phyloP scores from a whole-genome alignment of 805 yeast species.

The Huiozyma sinensis region DNA sequence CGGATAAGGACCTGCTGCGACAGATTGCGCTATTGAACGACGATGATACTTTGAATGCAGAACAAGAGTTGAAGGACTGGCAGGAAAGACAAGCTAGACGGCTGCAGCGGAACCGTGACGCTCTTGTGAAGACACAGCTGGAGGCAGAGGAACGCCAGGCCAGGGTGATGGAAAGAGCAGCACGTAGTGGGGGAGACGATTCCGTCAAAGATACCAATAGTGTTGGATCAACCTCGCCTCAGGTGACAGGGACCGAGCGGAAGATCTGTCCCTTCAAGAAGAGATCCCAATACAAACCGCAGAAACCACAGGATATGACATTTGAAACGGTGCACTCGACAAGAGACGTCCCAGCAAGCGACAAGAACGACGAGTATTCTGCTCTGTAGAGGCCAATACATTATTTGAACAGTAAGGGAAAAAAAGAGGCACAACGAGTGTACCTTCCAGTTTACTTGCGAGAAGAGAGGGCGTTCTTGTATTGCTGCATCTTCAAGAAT shows the following conservation, averaged over 20 bases:
- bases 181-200: not conserved
- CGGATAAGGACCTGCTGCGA: constrained; percentile 18
- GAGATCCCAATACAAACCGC: not conserved
- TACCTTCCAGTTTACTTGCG: too few relatives aligned
- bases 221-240: too few relatives aligned
- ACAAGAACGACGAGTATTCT: constrained; percentile 15
- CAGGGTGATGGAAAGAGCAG: not conserved
- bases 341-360: not conserved
- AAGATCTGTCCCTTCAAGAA: not conserved
- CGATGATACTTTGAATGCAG: constrained; percentile 18
- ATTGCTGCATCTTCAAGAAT: not conserved
- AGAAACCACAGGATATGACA: not conserved
- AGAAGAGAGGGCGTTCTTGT: too few relatives aligned
- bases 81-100: constrained; percentile 14
- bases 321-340: too few relatives aligned
- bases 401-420: too few relatives aligned
- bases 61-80: constrained; percentile 17
- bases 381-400: constrained; percentile 4
- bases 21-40: constrained; percentile 18
- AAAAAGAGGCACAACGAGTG: too few relatives aligned
- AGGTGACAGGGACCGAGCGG: too few relatives aligned
- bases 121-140: constrained; percentile 16
- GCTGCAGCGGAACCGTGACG: constrained; percentile 12
- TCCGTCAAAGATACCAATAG: not conserved
- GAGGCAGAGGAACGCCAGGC: constrained; percentile 15